These are phyloP conservation scores for Pilatotrama ljubarskyi DNA, from an alignment of 768 basidiomycete genomes.

Conservation along the genomic window DNA sequence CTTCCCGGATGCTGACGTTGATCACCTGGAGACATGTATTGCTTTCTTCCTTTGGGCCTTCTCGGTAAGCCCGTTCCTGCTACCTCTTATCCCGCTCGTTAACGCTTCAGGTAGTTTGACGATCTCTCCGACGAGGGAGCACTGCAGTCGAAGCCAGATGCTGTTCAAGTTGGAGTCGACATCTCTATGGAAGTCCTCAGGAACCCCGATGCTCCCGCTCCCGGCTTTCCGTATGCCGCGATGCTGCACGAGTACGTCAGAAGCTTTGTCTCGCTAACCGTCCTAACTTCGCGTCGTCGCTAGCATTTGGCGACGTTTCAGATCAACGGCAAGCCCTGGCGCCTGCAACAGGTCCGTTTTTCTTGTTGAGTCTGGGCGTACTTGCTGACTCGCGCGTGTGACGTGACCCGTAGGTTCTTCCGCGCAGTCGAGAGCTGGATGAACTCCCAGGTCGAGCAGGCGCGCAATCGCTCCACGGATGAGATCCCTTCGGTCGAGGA, in stretches of 20 bases:
- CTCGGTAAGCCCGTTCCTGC: conserved; percentile 27
- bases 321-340: conserved; percentile 38
- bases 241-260: conserved; percentile 40
- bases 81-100: background rate
- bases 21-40: conserved; percentile 38
- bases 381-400: conserved; percentile 2
- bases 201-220: conserved; percentile 31
- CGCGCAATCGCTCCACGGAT: conserved; percentile 36
- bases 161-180: conserved; percentile 35
- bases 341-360: conserved; percentile 35
- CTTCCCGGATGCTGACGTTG: conserved; percentile 39
- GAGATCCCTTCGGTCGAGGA: conserved; percentile 40
- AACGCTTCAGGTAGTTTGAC: conserved; percentile 33
- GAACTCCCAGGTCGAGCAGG: conserved; percentile 37
- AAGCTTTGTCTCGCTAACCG: background rate
- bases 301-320: conserved; percentile 37
- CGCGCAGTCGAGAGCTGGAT: conserved; percentile 39
- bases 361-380: background rate
- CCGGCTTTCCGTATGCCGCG: conserved; percentile 38
- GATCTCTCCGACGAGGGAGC: conserved; percentile 40
- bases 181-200: conserved; percentile 34
- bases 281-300: background rate
- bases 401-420: conserved; percentile 29
- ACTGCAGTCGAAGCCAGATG: conserved; percentile 36
- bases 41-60: conserved; percentile 43